Evolutionary conservation across 371 early-diverging fungal species (phyloP), one percentile per base, ranked within the genome.

Genomic region (Circinella minor): DNA sequence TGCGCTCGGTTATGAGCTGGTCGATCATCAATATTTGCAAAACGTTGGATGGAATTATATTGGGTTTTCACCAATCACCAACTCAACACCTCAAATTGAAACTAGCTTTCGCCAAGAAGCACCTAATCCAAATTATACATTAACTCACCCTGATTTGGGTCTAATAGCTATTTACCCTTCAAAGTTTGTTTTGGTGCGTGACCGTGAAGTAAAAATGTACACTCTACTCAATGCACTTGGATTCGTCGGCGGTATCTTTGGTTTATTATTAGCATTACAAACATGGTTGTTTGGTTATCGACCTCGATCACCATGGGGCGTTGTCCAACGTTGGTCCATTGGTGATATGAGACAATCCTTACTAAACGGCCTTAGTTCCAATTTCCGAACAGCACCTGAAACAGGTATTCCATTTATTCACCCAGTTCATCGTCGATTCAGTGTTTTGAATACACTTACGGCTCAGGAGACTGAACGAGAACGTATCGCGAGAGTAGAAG

Each of bases 201-300:
- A 75, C 20, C 80, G 80, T 57, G 84, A 84, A 64, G 78, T 80
- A 69, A 84, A 84, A 72, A 75, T 84, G 74, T 84, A 81, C 49
- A 81, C 81, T 6, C 68, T 84, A 7, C 68, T 84, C 36, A 84
- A 84, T 63, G 84, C 82, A 1, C 73, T 84, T 57, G 84, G 84
- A 64, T 81, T 84, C 49, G 79, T 81, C 7, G 84, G 84, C 71
- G 84, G 84, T 75, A 77, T 84, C 64, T 80, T 84, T 74, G 84
- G 84, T 74, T 59, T 84, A 4, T 66, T 81, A 37, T 51, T 84
- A n/a, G 76, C 78, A 27, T 70, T 74, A 6, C 84, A 84, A 65
- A 69, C 81, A 13, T 84, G 84, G 84, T 65, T 84, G n/a, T 84
- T 84, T 64, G 84, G 84, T 66, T 80, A 74, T 43, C 76, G 84